A percentile compares a stretch with the other conserved stretches of the same genome.
These are phyloP conservation scores for Fragilaria crotonensis DNA, from an alignment of 108 stramenopile genomes.

Conservation along the genomic window DNA sequence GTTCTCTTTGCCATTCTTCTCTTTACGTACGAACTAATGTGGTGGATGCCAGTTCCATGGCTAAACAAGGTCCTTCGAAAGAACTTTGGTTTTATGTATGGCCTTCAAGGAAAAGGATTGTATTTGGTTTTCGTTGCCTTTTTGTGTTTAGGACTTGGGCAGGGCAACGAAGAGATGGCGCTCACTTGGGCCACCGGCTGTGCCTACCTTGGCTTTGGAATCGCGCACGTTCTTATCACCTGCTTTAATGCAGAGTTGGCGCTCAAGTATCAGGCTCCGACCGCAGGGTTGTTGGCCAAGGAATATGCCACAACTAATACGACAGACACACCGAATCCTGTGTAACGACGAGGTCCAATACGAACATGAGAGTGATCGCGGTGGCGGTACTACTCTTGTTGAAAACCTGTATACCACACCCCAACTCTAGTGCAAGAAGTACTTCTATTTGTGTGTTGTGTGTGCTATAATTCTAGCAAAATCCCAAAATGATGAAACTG, in stretches of 20 bases:
- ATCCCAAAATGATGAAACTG: no score
- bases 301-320: not conserved
- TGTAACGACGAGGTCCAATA: not conserved
- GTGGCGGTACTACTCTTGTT: no score
- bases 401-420: no score
- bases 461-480: no score
- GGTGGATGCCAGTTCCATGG: slow-evolving; percentile 60
- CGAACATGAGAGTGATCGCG: no score
- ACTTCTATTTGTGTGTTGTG: no score
- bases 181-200: slow-evolving; percentile 54
- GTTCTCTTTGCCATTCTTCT: slow-evolving; percentile 68
- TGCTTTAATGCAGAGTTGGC: slow-evolving; percentile 49
- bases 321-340: not conserved
- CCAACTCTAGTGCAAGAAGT: no score
- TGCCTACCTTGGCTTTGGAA: slow-evolving; percentile 48
- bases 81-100: slow-evolving; percentile 89
- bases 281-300: slow-evolving; percentile 39
- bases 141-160: slow-evolving; percentile 60
- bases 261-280: slow-evolving; percentile 48
- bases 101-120: slow-evolving; percentile 66
- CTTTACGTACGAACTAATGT: slow-evolving; percentile 76
- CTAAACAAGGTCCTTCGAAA: slow-evolving; percentile 65
- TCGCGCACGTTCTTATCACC: slow-evolving; percentile 48
- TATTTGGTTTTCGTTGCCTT: slow-evolving; percentile 86
- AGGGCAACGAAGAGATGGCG: slow-evolving; percentile 35